A percentile compares a stretch with the other conserved stretches of the same genome.
Evolutionary conservation across 2,329 filamentous ascomycete genomes (phyloP).

Genomic region (Fusarium keratoplasticum): DNA sequence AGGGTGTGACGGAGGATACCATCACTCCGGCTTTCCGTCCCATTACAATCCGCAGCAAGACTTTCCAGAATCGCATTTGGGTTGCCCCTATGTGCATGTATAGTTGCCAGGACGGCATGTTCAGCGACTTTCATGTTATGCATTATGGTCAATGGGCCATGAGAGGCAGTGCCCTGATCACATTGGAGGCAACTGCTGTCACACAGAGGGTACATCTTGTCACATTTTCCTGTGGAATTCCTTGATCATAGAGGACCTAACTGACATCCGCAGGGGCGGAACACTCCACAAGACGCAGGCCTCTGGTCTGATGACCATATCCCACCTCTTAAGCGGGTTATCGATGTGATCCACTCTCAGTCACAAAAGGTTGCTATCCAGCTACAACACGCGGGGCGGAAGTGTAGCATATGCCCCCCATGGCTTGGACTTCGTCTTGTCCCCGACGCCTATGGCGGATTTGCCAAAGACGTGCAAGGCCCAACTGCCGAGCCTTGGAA

Average conservation of each 20-base stretch:
- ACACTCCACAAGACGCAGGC: background rate
- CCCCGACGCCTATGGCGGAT: background rate
- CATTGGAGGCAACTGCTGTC: background rate
- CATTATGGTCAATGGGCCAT: constrained; percentile 18
- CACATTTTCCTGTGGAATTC: background rate
- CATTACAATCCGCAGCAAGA: constrained; percentile 11
- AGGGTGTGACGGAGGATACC: background rate
- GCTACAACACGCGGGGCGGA: background rate
- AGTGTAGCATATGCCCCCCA: background rate
- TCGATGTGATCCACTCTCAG: background rate
- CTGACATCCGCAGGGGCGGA: background rate
- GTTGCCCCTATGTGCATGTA: constrained; percentile 22
- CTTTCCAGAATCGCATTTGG: constrained; percentile 21
- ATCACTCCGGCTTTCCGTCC: background rate
- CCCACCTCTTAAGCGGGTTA: background rate
- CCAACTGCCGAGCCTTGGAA: background rate
- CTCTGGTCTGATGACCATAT: background rate
- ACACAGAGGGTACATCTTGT: background rate
- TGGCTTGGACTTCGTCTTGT: background rate
- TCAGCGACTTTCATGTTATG: constrained; percentile 15
- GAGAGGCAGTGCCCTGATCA: background rate
- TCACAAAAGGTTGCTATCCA: background rate
- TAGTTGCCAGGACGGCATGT: constrained; percentile 13
- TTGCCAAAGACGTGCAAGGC: background rate
- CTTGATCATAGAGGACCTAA: background rate